Evolutionary conservation across 2,329 filamentous ascomycete genomes (phyloP).

Genomic region (Sclerotinia spermophila): DNA sequence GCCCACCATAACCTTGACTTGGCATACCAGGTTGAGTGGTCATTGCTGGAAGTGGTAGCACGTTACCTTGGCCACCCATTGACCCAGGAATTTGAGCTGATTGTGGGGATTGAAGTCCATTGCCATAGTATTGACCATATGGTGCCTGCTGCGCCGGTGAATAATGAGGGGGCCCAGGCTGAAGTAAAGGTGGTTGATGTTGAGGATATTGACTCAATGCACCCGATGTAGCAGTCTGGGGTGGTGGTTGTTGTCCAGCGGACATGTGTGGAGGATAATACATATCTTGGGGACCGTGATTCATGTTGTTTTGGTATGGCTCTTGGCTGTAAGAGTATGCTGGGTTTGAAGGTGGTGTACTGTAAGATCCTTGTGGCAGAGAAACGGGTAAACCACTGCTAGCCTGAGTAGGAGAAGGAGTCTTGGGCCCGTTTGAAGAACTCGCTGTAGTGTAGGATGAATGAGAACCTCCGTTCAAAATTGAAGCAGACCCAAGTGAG

Average conservation of each 20-base stretch:
- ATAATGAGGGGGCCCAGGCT: constrained; percentile 68
- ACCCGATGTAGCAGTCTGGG: constrained; percentile 72
- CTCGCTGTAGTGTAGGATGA: constrained; percentile 51
- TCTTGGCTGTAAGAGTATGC: constrained; percentile 42
- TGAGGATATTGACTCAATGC: constrained; percentile 75
- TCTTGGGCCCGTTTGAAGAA: constrained; percentile 64
- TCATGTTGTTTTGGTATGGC: constrained; percentile 61
- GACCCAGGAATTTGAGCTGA: constrained; percentile 64
- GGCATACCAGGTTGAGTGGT: constrained; percentile 48
- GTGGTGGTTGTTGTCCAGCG: constrained; percentile 68
- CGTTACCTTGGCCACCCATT: constrained; percentile 62
- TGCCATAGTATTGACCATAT: constrained; percentile 70
- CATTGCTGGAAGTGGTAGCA: constrained; percentile 62
- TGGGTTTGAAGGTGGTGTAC: constrained; percentile 38
- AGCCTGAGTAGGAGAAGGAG: constrained; percentile 66
- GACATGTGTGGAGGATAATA: constrained; percentile 81
- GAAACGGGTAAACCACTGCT: constrained; percentile 45
- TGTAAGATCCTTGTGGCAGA: constrained; percentile 38
- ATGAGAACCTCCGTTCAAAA: constrained; percentile 51
- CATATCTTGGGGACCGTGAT: constrained; percentile 77
- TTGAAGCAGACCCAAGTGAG: constrained; percentile 57
- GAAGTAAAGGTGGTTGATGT: constrained; percentile 68
- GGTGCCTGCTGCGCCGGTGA: constrained; percentile 47
- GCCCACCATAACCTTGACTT: constrained; percentile 46
- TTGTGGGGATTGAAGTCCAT: constrained; percentile 77